These are phyloP conservation scores for Drechmeria coniospora DNA, from an alignment of 2,329 filamentous ascomycete species.

Conservation along the genomic window DNA sequence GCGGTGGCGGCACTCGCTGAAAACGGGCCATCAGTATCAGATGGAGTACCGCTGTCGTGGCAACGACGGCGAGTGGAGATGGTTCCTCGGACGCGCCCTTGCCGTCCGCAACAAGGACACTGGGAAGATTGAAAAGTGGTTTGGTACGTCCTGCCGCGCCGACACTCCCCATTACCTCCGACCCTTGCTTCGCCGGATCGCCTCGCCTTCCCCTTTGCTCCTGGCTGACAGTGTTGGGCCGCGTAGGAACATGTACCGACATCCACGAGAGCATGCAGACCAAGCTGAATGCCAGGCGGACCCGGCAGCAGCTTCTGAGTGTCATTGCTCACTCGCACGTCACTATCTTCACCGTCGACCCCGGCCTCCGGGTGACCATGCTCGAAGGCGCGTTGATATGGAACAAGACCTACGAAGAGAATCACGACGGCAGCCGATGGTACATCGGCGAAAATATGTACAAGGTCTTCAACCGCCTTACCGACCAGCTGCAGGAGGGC, in stretches of 20 bases:
- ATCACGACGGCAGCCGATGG: slow-evolving; percentile 26
- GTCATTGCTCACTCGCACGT: slow-evolving; percentile 63
- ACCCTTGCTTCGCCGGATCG: no score
- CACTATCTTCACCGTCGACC: slow-evolving; percentile 59
- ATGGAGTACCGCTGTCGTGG: slow-evolving; percentile 57
- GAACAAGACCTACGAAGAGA: slow-evolving; percentile 26
- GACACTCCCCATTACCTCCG: no score
- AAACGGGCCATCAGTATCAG: slow-evolving; percentile 52
- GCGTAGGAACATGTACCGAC: slow-evolving; percentile 57
- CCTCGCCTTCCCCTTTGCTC: no score
- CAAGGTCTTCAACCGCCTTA: slow-evolving; percentile 42
- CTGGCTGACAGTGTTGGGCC: no score
- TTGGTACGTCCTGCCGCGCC: slow-evolving; percentile 44
- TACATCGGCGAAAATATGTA: slow-evolving; percentile 48
- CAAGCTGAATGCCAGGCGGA: slow-evolving; percentile 48
- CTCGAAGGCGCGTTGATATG: slow-evolving; percentile 53
- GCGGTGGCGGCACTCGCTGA: slow-evolving; percentile 46
- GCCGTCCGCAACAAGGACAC: slow-evolving; percentile 51
- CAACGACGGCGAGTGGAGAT: slow-evolving; percentile 56
- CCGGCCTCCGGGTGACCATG: slow-evolving; percentile 45
- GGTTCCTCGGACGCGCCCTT: slow-evolving; percentile 61
- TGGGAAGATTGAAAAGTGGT: slow-evolving; percentile 62
- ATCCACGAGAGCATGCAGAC: slow-evolving; percentile 61
- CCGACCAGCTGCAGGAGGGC: slow-evolving; percentile 24
- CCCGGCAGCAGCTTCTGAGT: slow-evolving; percentile 53